Conservation (phyloP, 371 early-diverging fungal genomes). For the Mortierella polycephala region DNA sequence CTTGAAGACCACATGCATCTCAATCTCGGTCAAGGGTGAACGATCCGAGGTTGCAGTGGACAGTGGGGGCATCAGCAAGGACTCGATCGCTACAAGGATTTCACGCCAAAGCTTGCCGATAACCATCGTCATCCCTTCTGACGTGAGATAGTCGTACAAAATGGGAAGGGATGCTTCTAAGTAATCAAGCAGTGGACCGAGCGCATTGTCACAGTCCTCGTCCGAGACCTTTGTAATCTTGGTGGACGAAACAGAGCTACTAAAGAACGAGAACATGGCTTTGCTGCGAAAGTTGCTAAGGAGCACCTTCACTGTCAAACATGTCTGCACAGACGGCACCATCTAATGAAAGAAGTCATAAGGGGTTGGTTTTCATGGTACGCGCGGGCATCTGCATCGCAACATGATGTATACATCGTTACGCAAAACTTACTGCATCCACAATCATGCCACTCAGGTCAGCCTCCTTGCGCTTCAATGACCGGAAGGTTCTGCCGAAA, state of each 20-base stretch:
- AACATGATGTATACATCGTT: not conserved
- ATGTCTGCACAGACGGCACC: constrained; percentile 60
- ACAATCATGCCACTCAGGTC: constrained; percentile 79
- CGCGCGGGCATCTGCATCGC: not conserved
- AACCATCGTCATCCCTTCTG: constrained; percentile 82
- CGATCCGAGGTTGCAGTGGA: constrained; percentile 69
- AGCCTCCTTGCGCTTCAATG: constrained; percentile 76
- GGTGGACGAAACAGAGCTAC: constrained; percentile 28
- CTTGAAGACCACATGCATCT: constrained; percentile 80
- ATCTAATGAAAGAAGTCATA: constrained; percentile 43
- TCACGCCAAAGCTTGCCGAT: constrained; percentile 90
- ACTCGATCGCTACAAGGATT: constrained; percentile 77
- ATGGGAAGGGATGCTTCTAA: constrained; percentile 86
- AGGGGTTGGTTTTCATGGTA: not conserved
- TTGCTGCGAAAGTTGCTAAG: constrained; percentile 50
- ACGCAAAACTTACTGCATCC: constrained; percentile 63
- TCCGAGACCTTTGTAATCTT: constrained; percentile 56
- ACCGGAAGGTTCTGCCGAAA: constrained; percentile 86
- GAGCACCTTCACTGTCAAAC: constrained; percentile 45
- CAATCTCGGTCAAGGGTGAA: constrained; percentile 75
- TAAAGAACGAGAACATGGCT: constrained; percentile 45
- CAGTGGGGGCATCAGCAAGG: constrained; percentile 83
- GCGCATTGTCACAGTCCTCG: constrained; percentile 80
- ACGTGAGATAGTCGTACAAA: constrained; percentile 80
- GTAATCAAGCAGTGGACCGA: constrained; percentile 86